Conservation (phyloP, 495 filamentous ascomycete genomes). For the Ascobolus immersus region DNA sequence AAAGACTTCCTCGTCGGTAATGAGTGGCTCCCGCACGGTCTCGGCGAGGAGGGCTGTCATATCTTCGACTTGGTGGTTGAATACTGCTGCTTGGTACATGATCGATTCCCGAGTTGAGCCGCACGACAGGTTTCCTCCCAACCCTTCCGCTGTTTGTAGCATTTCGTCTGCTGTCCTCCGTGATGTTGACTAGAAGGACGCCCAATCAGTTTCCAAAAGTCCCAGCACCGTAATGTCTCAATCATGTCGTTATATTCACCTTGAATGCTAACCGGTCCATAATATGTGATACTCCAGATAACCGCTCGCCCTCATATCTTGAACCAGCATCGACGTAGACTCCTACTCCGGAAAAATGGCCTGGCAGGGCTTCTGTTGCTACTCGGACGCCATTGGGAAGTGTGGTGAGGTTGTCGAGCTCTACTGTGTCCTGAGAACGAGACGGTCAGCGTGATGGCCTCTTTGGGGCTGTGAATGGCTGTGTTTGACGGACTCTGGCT, state of each 20-base stretch:
- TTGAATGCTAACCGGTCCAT: constrained; percentile 93
- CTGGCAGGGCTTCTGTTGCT: constrained; percentile 82
- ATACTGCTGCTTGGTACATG: constrained; percentile 97
- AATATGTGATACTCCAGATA: constrained; percentile 84
- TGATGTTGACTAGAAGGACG: constrained; percentile 33
- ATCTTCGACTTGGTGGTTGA: constrained; percentile 72
- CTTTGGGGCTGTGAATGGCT: no score
- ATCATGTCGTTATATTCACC: constrained; percentile 1
- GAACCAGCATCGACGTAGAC: constrained; percentile 95
- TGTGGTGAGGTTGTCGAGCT: constrained; percentile 68
- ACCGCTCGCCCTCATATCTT: constrained; percentile 62
- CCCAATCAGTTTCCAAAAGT: background rate
- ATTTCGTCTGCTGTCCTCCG: constrained; percentile 53
- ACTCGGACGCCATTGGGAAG: constrained; percentile 86
- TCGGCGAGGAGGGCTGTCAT: constrained; percentile 74
- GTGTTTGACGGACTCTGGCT: background rate
- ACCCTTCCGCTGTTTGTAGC: constrained; percentile 55
- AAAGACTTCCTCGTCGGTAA: constrained; percentile 71
- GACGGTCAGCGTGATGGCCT: constrained; percentile 6
- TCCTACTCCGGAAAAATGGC: constrained; percentile 82
- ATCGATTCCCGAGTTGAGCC: constrained; percentile 82
- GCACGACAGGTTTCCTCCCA: constrained; percentile 91
- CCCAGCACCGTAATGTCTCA: background rate
- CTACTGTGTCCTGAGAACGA: constrained; percentile 46
- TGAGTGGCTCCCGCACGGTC: constrained; percentile 67